phyloP scores from a whole-genome alignment of 495 filamentous ascomycete genomes.

The Patellaria atrata region DNA sequence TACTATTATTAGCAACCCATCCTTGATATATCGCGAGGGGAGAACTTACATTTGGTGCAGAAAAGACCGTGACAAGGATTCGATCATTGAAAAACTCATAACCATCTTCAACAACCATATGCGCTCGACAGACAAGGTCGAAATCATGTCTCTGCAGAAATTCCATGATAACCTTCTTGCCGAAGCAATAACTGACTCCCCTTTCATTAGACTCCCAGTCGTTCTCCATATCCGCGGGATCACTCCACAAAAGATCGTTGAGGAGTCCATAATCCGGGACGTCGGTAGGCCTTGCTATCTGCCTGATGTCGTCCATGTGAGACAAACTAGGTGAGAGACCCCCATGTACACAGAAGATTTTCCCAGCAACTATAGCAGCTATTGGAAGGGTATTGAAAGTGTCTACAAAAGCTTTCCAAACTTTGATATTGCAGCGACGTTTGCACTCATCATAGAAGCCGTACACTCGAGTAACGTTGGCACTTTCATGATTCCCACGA shows the following conservation, averaged over 20 bases:
- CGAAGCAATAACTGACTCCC: slow-evolving; percentile 97
- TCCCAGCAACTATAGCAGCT: slow-evolving; percentile 88
- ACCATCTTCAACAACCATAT: slow-evolving; percentile 99
- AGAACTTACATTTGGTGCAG: slow-evolving; percentile 79
- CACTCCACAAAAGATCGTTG: slow-evolving; percentile 95
- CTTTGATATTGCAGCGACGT: slow-evolving; percentile 89
- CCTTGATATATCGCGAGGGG: slow-evolving; percentile 3
- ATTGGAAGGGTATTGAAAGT: slow-evolving; percentile 96
- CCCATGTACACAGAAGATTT: slow-evolving; percentile 98
- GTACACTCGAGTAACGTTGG: slow-evolving; percentile 96
- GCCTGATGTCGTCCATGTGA: slow-evolving; percentile 97
- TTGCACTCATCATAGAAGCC: slow-evolving; percentile 99
- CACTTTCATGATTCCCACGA: slow-evolving; percentile 95
- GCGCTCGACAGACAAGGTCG: slow-evolving; percentile 88
- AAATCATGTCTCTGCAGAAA: slow-evolving; percentile 94
- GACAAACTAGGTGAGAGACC: slow-evolving; percentile 82
- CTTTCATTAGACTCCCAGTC: slow-evolving; percentile 98
- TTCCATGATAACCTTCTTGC: slow-evolving; percentile 95
- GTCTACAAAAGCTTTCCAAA: slow-evolving; percentile 98
- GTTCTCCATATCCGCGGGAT: slow-evolving; percentile 92
- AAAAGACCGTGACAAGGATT: slow-evolving; percentile 93
- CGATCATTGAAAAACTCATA: slow-evolving; percentile 98
- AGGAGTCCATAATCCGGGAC: slow-evolving; percentile 94
- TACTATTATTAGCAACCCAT: slow-evolving; percentile 24
- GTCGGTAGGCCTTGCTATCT: slow-evolving; percentile 90